These are phyloP conservation scores for Taphrina sp. DNA, from an alignment of 1,139 yeast species.

Conservation along the genomic window DNA sequence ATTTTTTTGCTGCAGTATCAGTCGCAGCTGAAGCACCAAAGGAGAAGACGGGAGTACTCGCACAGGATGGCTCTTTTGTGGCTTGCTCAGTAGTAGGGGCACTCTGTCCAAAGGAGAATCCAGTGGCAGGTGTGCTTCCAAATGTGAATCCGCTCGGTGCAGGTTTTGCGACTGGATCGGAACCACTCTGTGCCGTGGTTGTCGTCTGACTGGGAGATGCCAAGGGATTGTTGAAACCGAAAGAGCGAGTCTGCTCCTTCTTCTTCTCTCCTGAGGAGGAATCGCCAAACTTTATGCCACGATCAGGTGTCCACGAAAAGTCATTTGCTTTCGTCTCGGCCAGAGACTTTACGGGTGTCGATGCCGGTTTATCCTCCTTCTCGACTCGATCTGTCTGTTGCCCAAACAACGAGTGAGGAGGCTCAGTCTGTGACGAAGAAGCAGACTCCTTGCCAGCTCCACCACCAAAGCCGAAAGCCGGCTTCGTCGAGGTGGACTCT, in stretches of 20 bases:
- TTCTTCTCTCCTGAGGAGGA: slow-evolving; percentile 30
- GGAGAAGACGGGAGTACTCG: slow-evolving; percentile 22
- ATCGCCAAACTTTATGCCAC: slow-evolving; percentile 44
- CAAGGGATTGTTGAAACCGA: slow-evolving; percentile 32
- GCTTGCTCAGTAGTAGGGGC: neutral
- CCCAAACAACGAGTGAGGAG: too few relatives aligned
- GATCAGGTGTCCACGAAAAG: slow-evolving; percentile 44
- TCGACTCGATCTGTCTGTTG: too few relatives aligned
- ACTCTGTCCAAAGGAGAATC: slow-evolving; percentile 12
- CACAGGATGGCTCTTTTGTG: too few relatives aligned
- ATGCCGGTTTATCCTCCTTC: neutral
- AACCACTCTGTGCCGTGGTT: neutral
- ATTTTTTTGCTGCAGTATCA: slow-evolving; percentile 1
- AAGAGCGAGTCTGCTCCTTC: slow-evolving; percentile 36
- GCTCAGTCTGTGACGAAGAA: neutral
- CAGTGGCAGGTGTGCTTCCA: slow-evolving; percentile 6
- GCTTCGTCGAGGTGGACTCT: neutral
- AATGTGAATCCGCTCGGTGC: slow-evolving; percentile 16
- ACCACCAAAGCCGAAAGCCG: slow-evolving; percentile 4
- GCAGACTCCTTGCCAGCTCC: slow-evolving; percentile 1
- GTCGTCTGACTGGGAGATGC: slow-evolving; percentile 21
- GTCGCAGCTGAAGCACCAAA: slow-evolving; percentile 7
- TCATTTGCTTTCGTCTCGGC: slow-evolving; percentile 6
- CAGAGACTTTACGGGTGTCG: slow-evolving; percentile 4
- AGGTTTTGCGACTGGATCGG: too few relatives aligned